Evolutionary conservation across 768 basidiomycete genomes (phyloP), one percentile per base, ranked within the genome.

Genomic region (Amanita fuliginea): DNA sequence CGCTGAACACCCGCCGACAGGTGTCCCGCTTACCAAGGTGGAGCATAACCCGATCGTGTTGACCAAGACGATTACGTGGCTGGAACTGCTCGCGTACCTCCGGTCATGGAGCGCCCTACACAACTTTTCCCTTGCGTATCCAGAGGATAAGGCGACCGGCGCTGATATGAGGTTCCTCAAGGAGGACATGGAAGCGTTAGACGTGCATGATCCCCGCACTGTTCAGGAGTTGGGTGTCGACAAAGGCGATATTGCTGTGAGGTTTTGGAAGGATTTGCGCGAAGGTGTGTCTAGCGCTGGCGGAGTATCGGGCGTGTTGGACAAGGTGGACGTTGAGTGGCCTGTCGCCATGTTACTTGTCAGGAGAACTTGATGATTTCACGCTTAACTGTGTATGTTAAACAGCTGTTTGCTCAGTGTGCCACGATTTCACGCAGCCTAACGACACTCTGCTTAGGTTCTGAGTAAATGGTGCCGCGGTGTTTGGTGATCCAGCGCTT

Each of bases 51-150:
- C 76, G 1, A 68, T 81, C 44, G 68, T 84, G 51, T 66, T 91
- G 66, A 69, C 63, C 18, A 77, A 76, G 56, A 14, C 39, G 3
- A 65, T 83, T 72, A 73, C 75, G 0, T 86, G 83, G 84, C 69
- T 73, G 10, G 77, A 77, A 49, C 64, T 91, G 0, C 69, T 84
- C 4, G 74, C 68, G 1, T 91, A 89, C 59, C 67, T 91, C 16
- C 69, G 77, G 42, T 87, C 86, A 0, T 83, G 75, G 69, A 86
- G 83, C 56, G 67, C 85, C 1, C 64, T 87, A 43, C 78, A 84
- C 52, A 77, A 75, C 10, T 90, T 75, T 61, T 76, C 79, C 53
- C 81, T 84, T 54, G 58, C 57, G 9, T 72, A 79, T 58, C 83
- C 85, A 0, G 70, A 75, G 26, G 84, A 89, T 57, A 55, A 54